Conservation (phyloP, 805 yeast genomes). For the Schwanniomyces polymorphus region DNA sequence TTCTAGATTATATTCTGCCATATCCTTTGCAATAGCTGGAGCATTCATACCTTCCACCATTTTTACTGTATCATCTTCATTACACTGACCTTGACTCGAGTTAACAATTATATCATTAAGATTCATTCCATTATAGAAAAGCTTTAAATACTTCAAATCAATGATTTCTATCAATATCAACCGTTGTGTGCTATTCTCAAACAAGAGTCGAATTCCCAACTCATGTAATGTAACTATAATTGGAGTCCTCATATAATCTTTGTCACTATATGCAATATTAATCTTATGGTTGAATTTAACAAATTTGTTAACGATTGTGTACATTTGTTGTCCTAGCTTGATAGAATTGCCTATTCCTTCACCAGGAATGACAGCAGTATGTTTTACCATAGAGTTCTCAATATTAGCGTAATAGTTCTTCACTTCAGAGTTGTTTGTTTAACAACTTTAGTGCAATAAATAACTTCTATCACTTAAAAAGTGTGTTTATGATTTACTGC, state of each 20-base stretch:
- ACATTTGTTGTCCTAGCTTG: conserved; percentile 29
- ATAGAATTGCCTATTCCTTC: conserved; percentile 33
- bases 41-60: background rate
- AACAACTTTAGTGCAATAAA: background rate
- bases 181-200: conserved; percentile 23
- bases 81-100: background rate
- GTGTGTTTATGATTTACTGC: background rate
- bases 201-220: conserved; percentile 25
- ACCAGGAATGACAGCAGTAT: conserved; percentile 28
- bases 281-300: conserved; percentile 25
- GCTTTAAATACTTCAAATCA: conserved; percentile 17
- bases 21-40: background rate
- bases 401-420: background rate
- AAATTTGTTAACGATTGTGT: conserved; percentile 22
- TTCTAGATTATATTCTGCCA: background rate
- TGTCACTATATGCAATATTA: conserved; percentile 28
- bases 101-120: conserved; percentile 23
- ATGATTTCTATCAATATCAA: conserved; percentile 30
- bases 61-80: background rate
- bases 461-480: background rate
- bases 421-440: too few relatives aligned
- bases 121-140: conserved; percentile 31
- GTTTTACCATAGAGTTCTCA: conserved; percentile 9
- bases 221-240: conserved; percentile 27
- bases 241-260: conserved; percentile 30